phyloP scores from a whole-genome alignment of 371 early-diverging fungal genomes.

The Mucor racemosus region DNA sequence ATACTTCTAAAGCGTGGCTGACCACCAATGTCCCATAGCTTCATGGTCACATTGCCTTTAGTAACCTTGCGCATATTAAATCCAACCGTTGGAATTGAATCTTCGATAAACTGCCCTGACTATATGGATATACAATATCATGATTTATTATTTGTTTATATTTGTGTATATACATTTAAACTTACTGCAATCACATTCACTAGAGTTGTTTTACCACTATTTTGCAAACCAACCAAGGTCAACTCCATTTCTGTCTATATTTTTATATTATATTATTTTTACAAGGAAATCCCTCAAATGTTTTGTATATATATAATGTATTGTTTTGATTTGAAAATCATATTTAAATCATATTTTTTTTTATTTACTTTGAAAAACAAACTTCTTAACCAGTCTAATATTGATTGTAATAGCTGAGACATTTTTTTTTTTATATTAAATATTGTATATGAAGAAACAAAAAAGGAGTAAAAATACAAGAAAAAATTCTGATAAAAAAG shows the following conservation, averaged over 20 bases:
- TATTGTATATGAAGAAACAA: not conserved
- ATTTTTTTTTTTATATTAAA: conserved; percentile 32
- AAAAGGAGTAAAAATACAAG: not conserved
- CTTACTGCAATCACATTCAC: conserved; percentile 95
- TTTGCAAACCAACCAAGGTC: conserved; percentile 96
- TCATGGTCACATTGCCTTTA: conserved; percentile 95
- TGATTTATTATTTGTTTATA: not conserved
- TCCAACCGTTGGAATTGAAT: conserved; percentile 97
- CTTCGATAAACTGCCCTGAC: conserved; percentile 96
- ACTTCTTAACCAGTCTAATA: conserved; percentile 90
- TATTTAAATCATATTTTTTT: not conserved
- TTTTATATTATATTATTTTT: not conserved
- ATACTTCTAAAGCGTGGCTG: conserved; percentile 95
- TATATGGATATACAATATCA: conserved; percentile 24
- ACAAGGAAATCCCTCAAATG: not conserved
- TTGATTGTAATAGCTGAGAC: conserved; percentile 69
- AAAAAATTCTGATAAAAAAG: not conserved
- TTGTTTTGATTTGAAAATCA: not conserved
- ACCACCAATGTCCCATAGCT: conserved; percentile 98
- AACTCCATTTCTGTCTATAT: conserved; percentile 92
- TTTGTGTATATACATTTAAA: not conserved
- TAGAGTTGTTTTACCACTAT: conserved; percentile 97
- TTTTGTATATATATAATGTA: not conserved
- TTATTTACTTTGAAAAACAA: conserved; percentile 87
- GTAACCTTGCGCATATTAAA: conserved; percentile 98